Base-by-base conservation (phyloP, 148 eudicot species). In the Heliamphora exappendiculata region DNA sequence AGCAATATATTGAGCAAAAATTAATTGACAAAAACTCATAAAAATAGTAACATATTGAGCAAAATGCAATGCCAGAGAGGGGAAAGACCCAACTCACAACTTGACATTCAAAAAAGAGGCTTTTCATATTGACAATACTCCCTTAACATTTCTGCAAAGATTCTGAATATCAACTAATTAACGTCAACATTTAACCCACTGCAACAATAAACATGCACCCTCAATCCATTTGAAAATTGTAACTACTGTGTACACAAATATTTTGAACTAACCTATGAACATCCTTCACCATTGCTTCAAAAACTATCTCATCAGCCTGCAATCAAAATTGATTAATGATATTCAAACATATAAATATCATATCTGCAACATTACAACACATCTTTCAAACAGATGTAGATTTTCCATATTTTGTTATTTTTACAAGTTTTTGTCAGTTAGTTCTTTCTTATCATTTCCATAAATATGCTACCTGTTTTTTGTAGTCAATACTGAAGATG, bases 261-360 rank as follows among this genome's bases (percentile, higher is more conserved):
- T 17, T 17, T 54, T 59, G 76, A 76, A 73, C 85, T 79, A 68
- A 95, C 99, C 98, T 88, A 81, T 81, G 76, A 75, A 87, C 64
- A 80, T 96, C 88, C 78, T 87, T 93, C 70, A 96, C 91, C 11
- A 84, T 78, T 26, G 98, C 99, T 87, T 96, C 99, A 85, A 81
- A 93, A 73, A 96, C 89, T 29, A 87, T 79, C 88, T 96, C 99
- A 85, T 93, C 98, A 24, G 86, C 91, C 99, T 96, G 85, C 66
- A 78, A n/a, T 17, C 55, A 66, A 75, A 63, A 62, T 3, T 74
- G 70, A 24, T 73, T 51, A 34, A 33, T 80, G 11, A 75, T 1
- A 73, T 3, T 20, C 1, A 7, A 26, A 67, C 1, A 33, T 75
- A 39, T 47, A 5, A 74, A 24, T 49, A 76, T 16, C 49, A 66